Percentiles rank a stretch among this genome's conserved stretches.
Conservation (phyloP, 179 eudicot genomes). For the Corrigiola litoralis region DNA sequence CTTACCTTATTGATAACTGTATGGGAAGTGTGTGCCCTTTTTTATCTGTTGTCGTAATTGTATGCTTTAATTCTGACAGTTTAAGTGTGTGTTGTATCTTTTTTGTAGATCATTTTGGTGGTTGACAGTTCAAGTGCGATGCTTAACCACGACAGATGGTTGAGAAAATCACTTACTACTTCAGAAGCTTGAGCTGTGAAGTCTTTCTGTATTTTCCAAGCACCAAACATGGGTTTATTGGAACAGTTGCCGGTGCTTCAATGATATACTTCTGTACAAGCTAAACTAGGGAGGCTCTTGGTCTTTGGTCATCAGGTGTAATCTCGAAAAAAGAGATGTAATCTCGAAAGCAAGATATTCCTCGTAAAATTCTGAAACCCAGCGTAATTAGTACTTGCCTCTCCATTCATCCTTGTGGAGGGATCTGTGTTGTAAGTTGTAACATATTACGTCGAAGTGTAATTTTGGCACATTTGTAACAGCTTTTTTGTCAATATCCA, state of each 20-base stretch:
- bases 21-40: neutral
- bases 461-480: neutral
- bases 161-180: slow-evolving; percentile 35
- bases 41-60: neutral
- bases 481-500: no score
- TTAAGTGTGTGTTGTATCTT: neutral
- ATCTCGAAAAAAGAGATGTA: no score
- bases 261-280: neutral
- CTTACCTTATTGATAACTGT: neutral
- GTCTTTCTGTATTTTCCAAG: neutral
- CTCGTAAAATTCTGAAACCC: neutral
- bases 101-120: slow-evolving; percentile 70
- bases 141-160: slow-evolving; percentile 80
- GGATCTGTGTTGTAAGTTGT: no score
- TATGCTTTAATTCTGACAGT: neutral
- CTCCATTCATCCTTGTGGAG: neutral
- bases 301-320: neutral
- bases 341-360: neutral
- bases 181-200: slow-evolving; percentile 6
- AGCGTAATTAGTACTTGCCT: neutral
- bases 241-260: neutral
- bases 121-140: slow-evolving; percentile 76
- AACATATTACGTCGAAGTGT: neutral
- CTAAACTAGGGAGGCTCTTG: neutral
- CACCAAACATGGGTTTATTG: neutral